Evolutionary conservation across 2,329 filamentous ascomycete genomes (phyloP).

Genomic region (Ustilaginoidea virens): DNA sequence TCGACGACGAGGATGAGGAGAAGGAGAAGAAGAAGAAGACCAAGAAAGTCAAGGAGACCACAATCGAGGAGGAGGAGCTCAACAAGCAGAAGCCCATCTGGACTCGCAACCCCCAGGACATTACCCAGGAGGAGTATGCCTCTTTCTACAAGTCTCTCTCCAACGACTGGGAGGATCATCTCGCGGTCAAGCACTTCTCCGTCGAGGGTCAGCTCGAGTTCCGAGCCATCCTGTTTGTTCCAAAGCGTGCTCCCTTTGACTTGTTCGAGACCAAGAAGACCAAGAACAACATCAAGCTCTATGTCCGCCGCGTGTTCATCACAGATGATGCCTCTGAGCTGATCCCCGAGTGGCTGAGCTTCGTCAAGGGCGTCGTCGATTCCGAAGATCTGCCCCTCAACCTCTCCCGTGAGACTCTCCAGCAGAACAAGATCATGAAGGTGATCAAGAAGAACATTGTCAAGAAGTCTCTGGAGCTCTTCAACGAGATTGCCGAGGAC

Average conservation of each 20-base stretch:
- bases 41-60: conserved; percentile 98
- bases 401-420: conserved; percentile 98
- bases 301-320: conserved; percentile 99
- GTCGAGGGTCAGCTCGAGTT: conserved; percentile 99
- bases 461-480: conserved; percentile 99
- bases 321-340: conserved; percentile 98
- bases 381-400: conserved; percentile 99
- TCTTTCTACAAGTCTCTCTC: conserved; percentile 99
- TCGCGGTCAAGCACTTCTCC: conserved; percentile 99
- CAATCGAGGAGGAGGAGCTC: conserved; percentile 97
- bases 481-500: conserved; percentile 97
- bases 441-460: conserved; percentile 99
- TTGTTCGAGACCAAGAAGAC: conserved; percentile 99
- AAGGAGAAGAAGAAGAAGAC: conserved; percentile 92
- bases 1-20: conserved; percentile 71
- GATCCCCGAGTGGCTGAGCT: conserved; percentile 98
- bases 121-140: conserved; percentile 90
- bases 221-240: conserved; percentile 98
- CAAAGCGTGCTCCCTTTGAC: conserved; percentile 98
- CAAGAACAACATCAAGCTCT: conserved; percentile 99
- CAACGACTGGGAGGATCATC: conserved; percentile 99
- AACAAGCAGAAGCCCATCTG: conserved; percentile 99
- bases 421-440: conserved; percentile 99
- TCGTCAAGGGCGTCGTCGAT: conserved; percentile 99
- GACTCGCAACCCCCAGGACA: conserved; percentile 95